phyloP scores from a whole-genome alignment of 208 protist genomes.

The Acanthamoeba healyi region DNA sequence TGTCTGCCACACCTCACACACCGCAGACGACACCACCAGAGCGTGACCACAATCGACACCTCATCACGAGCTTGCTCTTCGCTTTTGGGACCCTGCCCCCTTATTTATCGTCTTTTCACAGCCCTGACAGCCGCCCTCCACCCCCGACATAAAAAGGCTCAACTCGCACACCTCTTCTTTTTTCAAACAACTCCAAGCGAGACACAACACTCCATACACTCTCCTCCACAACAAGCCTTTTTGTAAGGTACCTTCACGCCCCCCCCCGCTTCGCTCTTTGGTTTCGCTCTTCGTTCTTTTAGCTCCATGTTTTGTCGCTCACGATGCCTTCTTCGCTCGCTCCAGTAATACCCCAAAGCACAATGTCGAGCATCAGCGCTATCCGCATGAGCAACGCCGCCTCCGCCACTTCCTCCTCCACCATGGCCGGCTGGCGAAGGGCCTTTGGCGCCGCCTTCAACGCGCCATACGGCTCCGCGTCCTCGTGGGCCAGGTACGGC shows the following conservation, averaged over 20 bases:
- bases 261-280: no score
- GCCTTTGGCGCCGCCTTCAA: slow-evolving; percentile 31
- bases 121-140: no score
- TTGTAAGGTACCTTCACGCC: not conserved
- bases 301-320: not conserved
- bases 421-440: not conserved
- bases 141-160: no score
- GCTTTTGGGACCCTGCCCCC: no score
- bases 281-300: not conserved
- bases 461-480: slow-evolving; percentile 13
- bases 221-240: not conserved
- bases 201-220: not conserved
- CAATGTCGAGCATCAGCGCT: not conserved
- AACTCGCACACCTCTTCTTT: no score
- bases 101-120: no score
- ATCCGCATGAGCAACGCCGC: not conserved
- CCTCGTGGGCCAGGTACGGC: not conserved
- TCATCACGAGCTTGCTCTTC: no score
- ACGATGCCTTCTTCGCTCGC: not conserved
- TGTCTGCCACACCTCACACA: no score
- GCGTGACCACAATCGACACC: no score
- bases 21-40: no score
- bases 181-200: not conserved
- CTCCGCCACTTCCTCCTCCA: not conserved
- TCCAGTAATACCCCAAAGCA: not conserved